Evolutionary conservation across 2,329 filamentous ascomycete genomes (phyloP), one percentile per base, ranked within the genome.

Genomic region (Colletotrichum graminicola): DNA sequence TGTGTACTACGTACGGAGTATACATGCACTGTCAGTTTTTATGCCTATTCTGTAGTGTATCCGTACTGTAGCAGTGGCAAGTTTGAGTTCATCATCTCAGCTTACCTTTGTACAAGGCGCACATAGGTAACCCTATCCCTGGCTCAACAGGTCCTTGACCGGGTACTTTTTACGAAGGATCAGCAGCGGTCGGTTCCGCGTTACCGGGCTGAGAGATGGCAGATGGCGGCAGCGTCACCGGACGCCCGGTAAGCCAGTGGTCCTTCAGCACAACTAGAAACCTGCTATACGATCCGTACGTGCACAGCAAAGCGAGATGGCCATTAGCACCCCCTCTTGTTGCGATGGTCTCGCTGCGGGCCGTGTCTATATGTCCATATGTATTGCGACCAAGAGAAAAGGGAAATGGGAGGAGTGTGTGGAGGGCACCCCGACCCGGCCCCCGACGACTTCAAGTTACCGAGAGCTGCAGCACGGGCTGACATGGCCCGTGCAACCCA

Each of bases 401-500:
- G 34, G 65, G 68, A 71, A 68, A 71, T 68, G 14, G 68, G 36
- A 68, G 68, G 68, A 63, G 21, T 14, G 45, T 36, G 51, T 47
- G 45, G 64, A 68, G 68, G 65, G 67, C 45, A 52, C 5, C 47
- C 47, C 16, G 47, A 16, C 5, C 49, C 47, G 10, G 10, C 62
- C 56, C 43, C 26, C 49, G 49, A 52, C 26, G 6, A 43, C 16
- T 43, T 21, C 16, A 8, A 21, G 41, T 55, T 43, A 55, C 68
- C 68, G 52, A 67, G 54, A 63, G 59, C 39, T 68, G 65, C 68
- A 68, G 68, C 26, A 59, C 56, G 41, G 64, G 34, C 67, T 61
- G 57, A 57, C 26, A 60, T 62, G 36, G 45, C 52, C 68, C 65
- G 59, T 43, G 68, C 59, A 34, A 63, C 59, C 59, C 59, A 59